phyloP scores from a whole-genome alignment of 225 moss, liverwort and hornwort species.

The Antitrichia curtipendula region DNA sequence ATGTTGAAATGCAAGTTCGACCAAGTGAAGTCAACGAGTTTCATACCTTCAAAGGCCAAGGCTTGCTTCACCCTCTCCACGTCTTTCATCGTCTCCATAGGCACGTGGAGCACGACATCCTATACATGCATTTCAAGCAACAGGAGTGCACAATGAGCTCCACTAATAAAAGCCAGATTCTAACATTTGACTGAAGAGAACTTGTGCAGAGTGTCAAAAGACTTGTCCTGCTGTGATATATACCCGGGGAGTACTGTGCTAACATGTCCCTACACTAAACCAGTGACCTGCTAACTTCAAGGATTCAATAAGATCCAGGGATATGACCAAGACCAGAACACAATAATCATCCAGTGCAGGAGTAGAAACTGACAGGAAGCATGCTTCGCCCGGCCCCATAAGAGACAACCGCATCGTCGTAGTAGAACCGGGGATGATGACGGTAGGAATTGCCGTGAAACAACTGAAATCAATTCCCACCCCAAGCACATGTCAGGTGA shows the following conservation, averaged over 20 bases:
- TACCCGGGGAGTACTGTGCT: not conserved
- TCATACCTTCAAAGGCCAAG: conserved; percentile 25
- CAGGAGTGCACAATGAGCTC: not conserved
- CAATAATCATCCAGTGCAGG: not conserved
- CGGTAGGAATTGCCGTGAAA: conserved; percentile 40
- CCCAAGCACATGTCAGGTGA: not conserved
- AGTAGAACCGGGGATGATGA: conserved; percentile 31
- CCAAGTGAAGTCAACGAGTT: too few species aligned
- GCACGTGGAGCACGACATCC: conserved; percentile 42
- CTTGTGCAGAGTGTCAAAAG: not conserved
- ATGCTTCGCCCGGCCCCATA: conserved; percentile 28
- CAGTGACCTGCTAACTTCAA: not conserved
- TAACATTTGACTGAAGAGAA: not conserved
- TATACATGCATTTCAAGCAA: conserved; percentile 1
- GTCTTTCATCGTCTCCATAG: conserved; percentile 25
- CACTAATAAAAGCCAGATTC: not conserved
- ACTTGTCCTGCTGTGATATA: not conserved
- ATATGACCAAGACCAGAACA: not conserved
- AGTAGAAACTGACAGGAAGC: conserved; percentile 26
- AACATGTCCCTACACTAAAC: not conserved
- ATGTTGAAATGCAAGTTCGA: too few species aligned
- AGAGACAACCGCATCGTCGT: conserved; percentile 44
- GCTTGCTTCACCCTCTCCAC: conserved; percentile 51
- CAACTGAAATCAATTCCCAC: conserved; percentile 5
- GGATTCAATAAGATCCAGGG: not conserved